Base-by-base conservation (phyloP, 371 early-diverging fungal species). In the Apophysomyces variabilis region DNA sequence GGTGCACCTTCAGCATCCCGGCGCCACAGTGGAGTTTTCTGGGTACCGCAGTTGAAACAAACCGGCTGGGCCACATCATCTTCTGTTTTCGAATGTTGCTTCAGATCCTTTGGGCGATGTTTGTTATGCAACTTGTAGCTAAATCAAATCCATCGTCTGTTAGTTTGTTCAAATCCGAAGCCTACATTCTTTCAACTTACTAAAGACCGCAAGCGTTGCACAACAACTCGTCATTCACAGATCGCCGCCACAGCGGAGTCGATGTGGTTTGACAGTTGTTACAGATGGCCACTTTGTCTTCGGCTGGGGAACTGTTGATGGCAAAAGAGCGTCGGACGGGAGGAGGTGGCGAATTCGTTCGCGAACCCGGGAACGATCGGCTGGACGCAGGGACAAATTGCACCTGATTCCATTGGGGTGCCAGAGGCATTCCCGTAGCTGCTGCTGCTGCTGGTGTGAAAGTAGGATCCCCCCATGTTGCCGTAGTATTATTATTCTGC, bases 181-280 rank as follows among this genome's bases (percentile, higher is more conserved):
- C 50, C 26, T 35, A 14, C 50, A 32, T 47, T 45, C 38, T 35
- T 43, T 45, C 14, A 7, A 58, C 69, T 61, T 65, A 69, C 69
- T 69, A 69, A 7, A 69, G 59, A 1, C 96, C 96, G 67, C 97
- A 97, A 7, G 97, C 96, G 73, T 96, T 97, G 84, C 97, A 97
- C 36, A 96, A 78, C 16, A 87, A 74, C 59, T 92, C 87, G 46
- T 92, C 93, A 57, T 92, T 79, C 37, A 84, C 82, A 32, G 91
- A 90, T 58, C 96, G 82, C n/a, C 99, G 85, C 99, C 99, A 99
- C 5, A 96, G 87, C 0, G 98, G 96, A 7, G 99, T 96, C 7
- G 80, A 84, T 0, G 90, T 92, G 7, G 92, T 92, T 0, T 82
- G 78, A 74, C 98, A 98, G 80, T 97, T 95, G 56, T 77, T 76